Evolutionary conservation across 331 rosid genomes (phyloP), one percentile per base, ranked within the genome.

Genomic region (Dryas integrifolia): DNA sequence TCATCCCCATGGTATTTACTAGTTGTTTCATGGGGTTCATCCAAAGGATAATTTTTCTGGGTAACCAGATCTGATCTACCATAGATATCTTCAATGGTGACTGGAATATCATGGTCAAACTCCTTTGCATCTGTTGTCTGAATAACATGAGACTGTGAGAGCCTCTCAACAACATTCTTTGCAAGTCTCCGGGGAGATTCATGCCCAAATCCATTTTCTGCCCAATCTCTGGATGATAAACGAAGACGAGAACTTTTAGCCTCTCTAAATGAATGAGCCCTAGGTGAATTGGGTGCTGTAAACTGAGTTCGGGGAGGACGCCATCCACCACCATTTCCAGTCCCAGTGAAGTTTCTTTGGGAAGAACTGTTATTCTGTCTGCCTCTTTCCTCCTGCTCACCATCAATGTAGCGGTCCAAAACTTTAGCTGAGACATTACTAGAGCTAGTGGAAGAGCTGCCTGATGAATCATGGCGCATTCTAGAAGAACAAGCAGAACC

Each of bases 121-220:
- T 89, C 89, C 63, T 84, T 80, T 65, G 85, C 76, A 77, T 65
- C 76, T n/a, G 77, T 44, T 73, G 84, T 80, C 35, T 89, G 82
- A 71, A 72, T 58, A 69, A 74, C 81, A 80, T 79, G 87, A 75
- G 87, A 77, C 74, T 86, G 91, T 18, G 95, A 91, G 74, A 91
- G 95, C 76, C 95, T 91, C 82, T 94, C 96, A 56, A 91, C 80
- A 51, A 92, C 99, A 86, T 79, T 87, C 76, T 89, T 89, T 18
- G 97, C 99, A 70, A 91, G 86, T 74, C 88, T 89, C 72, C 90
- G 80, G 8, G 98, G 96, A 67, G 96, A 94, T 73, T 87, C 96
- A 65, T 80, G 83, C 69, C 87, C 96, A 74, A 78, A 80, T 78
- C 87, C 96, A 72, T 74, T 78, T 82, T 95, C 96, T 48, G 84